A percentile compares a stretch with the other conserved stretches of the same genome.
Evolutionary conservation across 2,329 filamentous ascomycete species (phyloP).

Genomic region (Fusarium sp.): DNA sequence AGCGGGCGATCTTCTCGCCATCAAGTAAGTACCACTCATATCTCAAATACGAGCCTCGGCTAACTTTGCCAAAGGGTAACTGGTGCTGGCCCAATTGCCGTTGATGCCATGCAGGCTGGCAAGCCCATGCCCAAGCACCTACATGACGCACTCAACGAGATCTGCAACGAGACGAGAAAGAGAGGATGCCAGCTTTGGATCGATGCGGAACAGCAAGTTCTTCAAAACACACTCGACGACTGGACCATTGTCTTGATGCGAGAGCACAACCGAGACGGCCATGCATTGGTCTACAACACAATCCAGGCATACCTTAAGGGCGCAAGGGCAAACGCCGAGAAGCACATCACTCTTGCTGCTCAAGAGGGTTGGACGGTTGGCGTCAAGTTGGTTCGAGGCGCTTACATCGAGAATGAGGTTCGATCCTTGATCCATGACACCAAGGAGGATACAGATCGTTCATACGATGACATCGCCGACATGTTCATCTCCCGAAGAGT

Average conservation of each 20-base stretch:
- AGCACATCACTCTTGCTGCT: conserved; percentile 56
- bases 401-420: conserved; percentile 61
- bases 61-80: conserved; percentile 46
- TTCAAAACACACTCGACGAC: conserved; percentile 50
- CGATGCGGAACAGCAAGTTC: conserved; percentile 56
- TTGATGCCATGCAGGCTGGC: conserved; percentile 48
- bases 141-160: conserved; percentile 50
- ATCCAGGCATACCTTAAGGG: conserved; percentile 65
- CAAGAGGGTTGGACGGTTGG: conserved; percentile 61
- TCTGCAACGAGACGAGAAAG: conserved; percentile 48
- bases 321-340: conserved; percentile 52
- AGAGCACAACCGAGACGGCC: conserved; percentile 49
- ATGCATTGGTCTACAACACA: conserved; percentile 55
- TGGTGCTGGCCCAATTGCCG: conserved; percentile 52
- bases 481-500: conserved; percentile 53
- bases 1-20: conserved; percentile 63
- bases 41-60: rapidly evolving
- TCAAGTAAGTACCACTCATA: conserved; percentile 56
- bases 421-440: conserved; percentile 59
- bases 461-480: conserved; percentile 59
- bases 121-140: conserved; percentile 50
- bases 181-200: conserved; percentile 53
- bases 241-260: conserved; percentile 49
- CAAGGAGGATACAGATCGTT: conserved; percentile 59
- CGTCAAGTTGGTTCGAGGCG: conserved; percentile 64